Conservation (phyloP, 495 filamentous ascomycete species). For the Friedmanniomyces simplex region DNA sequence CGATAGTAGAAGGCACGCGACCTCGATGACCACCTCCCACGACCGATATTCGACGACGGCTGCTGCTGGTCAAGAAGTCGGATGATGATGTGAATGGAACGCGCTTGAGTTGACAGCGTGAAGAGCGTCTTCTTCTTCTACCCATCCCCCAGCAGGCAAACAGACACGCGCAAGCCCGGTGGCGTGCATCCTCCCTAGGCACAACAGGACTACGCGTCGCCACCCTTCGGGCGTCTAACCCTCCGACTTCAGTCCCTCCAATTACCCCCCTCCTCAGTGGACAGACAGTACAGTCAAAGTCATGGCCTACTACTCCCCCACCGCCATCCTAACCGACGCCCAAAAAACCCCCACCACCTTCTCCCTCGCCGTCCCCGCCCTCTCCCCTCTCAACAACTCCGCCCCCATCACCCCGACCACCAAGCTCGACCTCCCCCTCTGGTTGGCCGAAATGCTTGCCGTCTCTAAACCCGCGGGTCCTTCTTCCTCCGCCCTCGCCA, state of each 20-base stretch:
- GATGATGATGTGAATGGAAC: too few species aligned
- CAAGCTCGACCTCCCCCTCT: conserved; percentile 74
- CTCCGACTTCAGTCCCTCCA: neutral
- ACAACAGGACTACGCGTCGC: too few species aligned
- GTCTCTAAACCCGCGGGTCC: conserved; percentile 39
- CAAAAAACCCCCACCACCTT: conserved; percentile 96
- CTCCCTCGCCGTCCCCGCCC: conserved; percentile 71
- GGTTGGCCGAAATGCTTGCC: conserved; percentile 95
- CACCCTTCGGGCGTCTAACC: neutral
- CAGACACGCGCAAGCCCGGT: too few species aligned
- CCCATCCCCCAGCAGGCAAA: too few species aligned
- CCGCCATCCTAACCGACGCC: conserved; percentile 84
- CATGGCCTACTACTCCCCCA: conserved; percentile 73
- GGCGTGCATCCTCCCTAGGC: too few species aligned
- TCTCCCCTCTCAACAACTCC: conserved; percentile 70
- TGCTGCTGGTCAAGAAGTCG: too few species aligned
- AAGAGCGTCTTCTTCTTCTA: too few species aligned
- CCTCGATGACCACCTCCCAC: too few species aligned
- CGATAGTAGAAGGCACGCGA: neutral
- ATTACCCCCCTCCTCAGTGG: too few species aligned
- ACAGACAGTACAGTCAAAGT: neutral
- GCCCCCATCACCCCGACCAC: conserved; percentile 70
- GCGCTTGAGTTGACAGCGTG: too few species aligned
- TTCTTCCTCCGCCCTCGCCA: conserved; percentile 42
- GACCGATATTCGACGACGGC: too few species aligned